Percentiles rank a stretch among this genome's conserved stretches.
phyloP scores from a whole-genome alignment of 768 basidiomycete genomes.

The Lactarius trivialis region DNA sequence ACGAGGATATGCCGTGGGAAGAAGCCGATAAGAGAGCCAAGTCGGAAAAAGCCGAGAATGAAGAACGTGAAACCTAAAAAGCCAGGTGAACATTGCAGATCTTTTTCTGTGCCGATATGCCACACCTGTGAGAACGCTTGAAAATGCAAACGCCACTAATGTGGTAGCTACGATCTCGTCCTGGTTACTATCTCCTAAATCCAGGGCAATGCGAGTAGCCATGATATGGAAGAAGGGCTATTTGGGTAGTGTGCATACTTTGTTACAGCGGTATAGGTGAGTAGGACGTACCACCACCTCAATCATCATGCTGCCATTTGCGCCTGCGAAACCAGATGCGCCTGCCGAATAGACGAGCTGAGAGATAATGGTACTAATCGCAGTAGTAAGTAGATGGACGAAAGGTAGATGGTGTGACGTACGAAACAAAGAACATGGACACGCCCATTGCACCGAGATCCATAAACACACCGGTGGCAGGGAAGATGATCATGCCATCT shows the following conservation, averaged over 20 bases:
- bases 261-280: neutral
- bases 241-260: neutral
- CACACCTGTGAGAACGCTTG: conserved; percentile 79
- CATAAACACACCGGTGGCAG: conserved; percentile 70
- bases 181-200: conserved; percentile 65
- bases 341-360: conserved; percentile 83
- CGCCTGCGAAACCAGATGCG: conserved; percentile 84
- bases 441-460: conserved; percentile 85
- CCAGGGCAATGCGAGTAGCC: conserved; percentile 62
- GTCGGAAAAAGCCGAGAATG: conserved; percentile 72
- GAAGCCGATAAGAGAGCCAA: conserved; percentile 87
- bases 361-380: conserved; percentile 56
- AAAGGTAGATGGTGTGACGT: conserved; percentile 25
- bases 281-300: conserved; percentile 69
- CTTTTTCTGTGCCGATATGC: conserved; percentile 1
- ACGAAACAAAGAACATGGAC: conserved; percentile 91
- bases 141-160: conserved; percentile 79
- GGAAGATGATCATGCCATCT: conserved; percentile 98
- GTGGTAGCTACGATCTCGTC: conserved; percentile 85
- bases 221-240: conserved; percentile 96
- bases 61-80: conserved; percentile 68
- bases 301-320: conserved; percentile 97
- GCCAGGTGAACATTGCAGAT: neutral
- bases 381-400: neutral
- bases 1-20: conserved; percentile 96